Evolutionary conservation across 2,329 filamentous ascomycete species (phyloP), one percentile per base, ranked within the genome.

Genomic region (Plectosphaerella cucumerina): DNA sequence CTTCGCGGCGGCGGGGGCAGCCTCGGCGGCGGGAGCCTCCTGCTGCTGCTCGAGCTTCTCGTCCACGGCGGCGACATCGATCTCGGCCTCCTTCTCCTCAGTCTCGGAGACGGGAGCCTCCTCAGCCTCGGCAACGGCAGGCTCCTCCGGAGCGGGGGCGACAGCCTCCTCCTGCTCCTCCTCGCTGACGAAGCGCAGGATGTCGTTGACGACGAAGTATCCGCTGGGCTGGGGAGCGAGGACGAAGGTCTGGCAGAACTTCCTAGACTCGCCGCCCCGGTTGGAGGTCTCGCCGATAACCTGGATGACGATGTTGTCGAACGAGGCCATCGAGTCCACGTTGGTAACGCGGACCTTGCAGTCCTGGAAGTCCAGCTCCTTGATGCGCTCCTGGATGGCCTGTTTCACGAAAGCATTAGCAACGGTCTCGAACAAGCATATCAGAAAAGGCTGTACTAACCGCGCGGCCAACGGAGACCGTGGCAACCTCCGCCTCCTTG

Each of bases 291-390:
- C 93, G 58, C 94, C 94, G 66, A 99, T 97, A 62, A 97, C 94
- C 71, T 96, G 92, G 64, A 99, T 95, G 62, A 99, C 86, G 60
- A 99, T 97, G 74, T 92, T 95, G 55, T 92, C 85, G 69, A 86
- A 88, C 10, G 93, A 97, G 56, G 87, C 87, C 73, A 99, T 93
- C 17, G 92, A 93, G 72, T 99, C 94, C 64, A 99, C 94, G 65
- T 99, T 99, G 70, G 93, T 89, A 61, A 99, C 89, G 67, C 94
- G 90, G 64, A 99, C 93, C 77, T 99, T 99, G 84, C 90, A 95
- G 70, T 97, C 91, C 69, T 96, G 89, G 78, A 96, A 96, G 60
- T 95, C 89, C 58, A 97, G 86, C 58, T 87, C 78, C 75, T 91
- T 91, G 73, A 99, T 96, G 66, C 91, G 90, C 62, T 97, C 90